phyloP scores from a whole-genome alignment of 192 early-diverging fungal species.

The Glomus cerebriforme region DNA sequence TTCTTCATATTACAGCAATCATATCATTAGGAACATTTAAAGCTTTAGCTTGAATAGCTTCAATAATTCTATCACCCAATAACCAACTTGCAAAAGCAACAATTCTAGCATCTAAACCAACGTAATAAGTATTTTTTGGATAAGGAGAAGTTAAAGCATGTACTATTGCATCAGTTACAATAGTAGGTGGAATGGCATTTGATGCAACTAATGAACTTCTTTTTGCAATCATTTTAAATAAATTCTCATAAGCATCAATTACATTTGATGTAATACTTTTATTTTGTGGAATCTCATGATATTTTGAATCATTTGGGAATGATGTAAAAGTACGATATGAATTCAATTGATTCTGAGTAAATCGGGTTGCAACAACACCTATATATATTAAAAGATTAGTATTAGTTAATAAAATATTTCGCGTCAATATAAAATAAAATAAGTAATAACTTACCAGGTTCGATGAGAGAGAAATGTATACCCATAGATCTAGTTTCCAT shows the following conservation, averaged over 20 bases:
- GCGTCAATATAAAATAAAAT: neutral
- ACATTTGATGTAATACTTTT: constrained; percentile 3
- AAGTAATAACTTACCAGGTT: constrained; percentile 16
- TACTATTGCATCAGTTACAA: constrained; percentile 26
- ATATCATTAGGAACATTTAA: neutral
- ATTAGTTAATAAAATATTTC: neutral
- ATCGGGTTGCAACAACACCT: constrained; percentile 19
- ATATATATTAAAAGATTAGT: neutral
- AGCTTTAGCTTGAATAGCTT: constrained; percentile 19
- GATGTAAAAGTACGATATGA: constrained; percentile 7
- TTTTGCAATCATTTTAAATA: constrained; percentile 7
- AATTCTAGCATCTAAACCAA: constrained; percentile 23
- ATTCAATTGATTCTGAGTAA: neutral
- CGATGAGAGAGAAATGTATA: constrained; percentile 5
- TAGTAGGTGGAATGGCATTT: neutral
- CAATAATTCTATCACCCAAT: constrained; percentile 19
- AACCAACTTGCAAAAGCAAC: constrained; percentile 20
- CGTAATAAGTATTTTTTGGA: constrained; percentile 33
- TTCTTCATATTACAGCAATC: neutral
- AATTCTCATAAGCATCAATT: constrained; percentile 8
- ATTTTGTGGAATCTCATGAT: constrained; percentile 2
- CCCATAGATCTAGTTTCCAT: constrained; percentile 19
- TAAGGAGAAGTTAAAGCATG: constrained; percentile 25
- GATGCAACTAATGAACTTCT: neutral
- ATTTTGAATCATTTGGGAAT: neutral